These are phyloP conservation scores for Claviceps monticola DNA, from an alignment of 2,329 filamentous ascomycete genomes.

Conservation along the genomic window DNA sequence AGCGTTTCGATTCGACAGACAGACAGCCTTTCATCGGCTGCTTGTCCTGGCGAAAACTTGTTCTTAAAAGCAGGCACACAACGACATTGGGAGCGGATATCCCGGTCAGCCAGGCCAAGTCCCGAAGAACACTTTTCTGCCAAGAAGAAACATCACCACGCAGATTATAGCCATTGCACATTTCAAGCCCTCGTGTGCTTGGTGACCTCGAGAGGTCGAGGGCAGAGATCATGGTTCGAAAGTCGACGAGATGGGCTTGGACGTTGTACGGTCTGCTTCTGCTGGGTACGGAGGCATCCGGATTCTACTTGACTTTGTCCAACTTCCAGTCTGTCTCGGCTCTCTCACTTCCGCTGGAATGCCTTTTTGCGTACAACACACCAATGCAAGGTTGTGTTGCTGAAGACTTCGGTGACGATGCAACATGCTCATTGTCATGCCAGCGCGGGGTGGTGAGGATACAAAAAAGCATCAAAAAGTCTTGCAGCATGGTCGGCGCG, in stretches of 20 bases:
- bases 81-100: no score
- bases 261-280: constrained; percentile 11
- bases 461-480: constrained; percentile 16
- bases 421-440: constrained; percentile 25
- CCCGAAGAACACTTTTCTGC: no score
- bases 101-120: no score
- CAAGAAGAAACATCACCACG: no score
- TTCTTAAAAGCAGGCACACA: no score
- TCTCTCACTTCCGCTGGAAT: constrained; percentile 21
- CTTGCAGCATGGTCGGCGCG: constrained; percentile 13
- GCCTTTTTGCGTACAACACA: constrained; percentile 28
- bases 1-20: no score
- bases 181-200: no score
- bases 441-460: constrained; percentile 14
- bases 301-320: constrained; percentile 18
- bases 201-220: background rate
- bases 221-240: constrained; percentile 1
- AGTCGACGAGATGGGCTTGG: background rate
- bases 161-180: no score
- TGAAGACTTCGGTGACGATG: constrained; percentile 21
- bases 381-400: constrained; percentile 23
- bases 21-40: no score
- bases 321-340: constrained; percentile 27
- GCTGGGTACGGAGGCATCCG: constrained; percentile 13
- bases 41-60: no score